These are phyloP conservation scores for Saitozyma sp. DNA, from an alignment of 768 basidiomycete species.

Conservation along the genomic window DNA sequence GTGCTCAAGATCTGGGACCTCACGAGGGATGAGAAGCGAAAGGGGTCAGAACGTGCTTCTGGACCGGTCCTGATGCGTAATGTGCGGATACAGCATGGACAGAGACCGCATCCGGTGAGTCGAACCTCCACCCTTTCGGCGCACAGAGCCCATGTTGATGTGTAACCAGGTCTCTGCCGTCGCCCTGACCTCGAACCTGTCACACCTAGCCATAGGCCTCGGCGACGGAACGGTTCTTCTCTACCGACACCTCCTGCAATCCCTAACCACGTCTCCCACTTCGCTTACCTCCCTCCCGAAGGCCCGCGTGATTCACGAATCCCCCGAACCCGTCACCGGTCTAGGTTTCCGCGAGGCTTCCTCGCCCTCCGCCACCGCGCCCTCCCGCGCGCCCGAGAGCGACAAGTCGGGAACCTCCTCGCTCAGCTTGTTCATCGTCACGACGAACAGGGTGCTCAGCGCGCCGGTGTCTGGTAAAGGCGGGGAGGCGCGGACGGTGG, in stretches of 20 bases:
- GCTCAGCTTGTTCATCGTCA: slow-evolving; percentile 76
- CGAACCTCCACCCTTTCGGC: slow-evolving; percentile 19
- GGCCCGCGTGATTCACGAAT: slow-evolving; percentile 76
- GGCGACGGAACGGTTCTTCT: slow-evolving; percentile 90
- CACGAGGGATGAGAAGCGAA: slow-evolving; percentile 61
- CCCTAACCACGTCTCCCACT: slow-evolving; percentile 66
- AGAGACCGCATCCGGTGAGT: slow-evolving; percentile 73
- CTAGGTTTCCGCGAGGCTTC: slow-evolving; percentile 74
- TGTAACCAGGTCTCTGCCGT: slow-evolving; percentile 67
- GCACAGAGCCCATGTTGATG: neutral
- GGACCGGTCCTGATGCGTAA: slow-evolving; percentile 68
- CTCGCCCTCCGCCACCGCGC: slow-evolving; percentile 50
- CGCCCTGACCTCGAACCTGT: slow-evolving; percentile 72
- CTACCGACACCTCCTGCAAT: slow-evolving; percentile 88
- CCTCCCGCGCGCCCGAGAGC: slow-evolving; percentile 38
- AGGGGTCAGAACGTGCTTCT: slow-evolving; percentile 49
- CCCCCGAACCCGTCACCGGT: slow-evolving; percentile 84
- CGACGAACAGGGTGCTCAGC: slow-evolving; percentile 72
- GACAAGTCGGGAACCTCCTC: slow-evolving; percentile 21
- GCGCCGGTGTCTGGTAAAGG: slow-evolving; percentile 71
- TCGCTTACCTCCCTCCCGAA: slow-evolving; percentile 78
- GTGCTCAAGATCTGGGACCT: slow-evolving; percentile 82
- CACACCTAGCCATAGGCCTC: slow-evolving; percentile 88
- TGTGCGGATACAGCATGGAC: slow-evolving; percentile 71
- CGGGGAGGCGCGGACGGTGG: slow-evolving; percentile 66